A percentile compares a stretch with the other conserved stretches of the same genome.
Conservation (phyloP, 352 stramenopile species). For the Globisporangium takayamanum region DNA sequence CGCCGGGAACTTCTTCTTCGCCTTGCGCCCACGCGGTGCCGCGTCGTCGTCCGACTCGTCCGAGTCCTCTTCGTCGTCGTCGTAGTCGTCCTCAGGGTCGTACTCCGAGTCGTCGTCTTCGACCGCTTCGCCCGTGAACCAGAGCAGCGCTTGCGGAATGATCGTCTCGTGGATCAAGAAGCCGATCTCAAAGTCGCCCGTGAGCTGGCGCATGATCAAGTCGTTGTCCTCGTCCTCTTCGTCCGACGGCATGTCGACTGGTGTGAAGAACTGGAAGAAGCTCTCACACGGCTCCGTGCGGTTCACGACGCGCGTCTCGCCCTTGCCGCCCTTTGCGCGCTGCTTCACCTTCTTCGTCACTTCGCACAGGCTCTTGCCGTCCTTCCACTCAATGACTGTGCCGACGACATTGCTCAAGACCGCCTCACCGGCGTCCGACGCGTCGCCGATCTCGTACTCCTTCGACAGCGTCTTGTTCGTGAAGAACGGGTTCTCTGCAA, state of each 20-base stretch:
- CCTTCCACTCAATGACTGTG: slow-evolving; percentile 78
- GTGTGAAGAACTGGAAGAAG: slow-evolving; percentile 86
- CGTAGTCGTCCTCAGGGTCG: slow-evolving; percentile 63
- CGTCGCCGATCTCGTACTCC: slow-evolving; percentile 84
- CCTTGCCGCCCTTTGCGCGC: slow-evolving; percentile 70
- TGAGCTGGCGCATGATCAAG: slow-evolving; percentile 83
- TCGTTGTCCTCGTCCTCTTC: slow-evolving; percentile 81
- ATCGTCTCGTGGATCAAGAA: slow-evolving; percentile 87
- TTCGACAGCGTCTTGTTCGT: slow-evolving; percentile 71
- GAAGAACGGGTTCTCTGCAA: slow-evolving; percentile 76
- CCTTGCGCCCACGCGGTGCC: slow-evolving; percentile 24
- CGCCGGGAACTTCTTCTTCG: slow-evolving; percentile 76
- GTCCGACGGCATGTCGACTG: slow-evolving; percentile 80
- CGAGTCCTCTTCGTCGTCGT: slow-evolving; percentile 57
- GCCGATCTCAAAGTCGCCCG: slow-evolving; percentile 78
- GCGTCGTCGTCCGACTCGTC: slow-evolving; percentile 53
- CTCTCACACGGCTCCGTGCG: slow-evolving; percentile 79
- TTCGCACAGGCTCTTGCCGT: slow-evolving; percentile 78
- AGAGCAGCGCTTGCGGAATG: slow-evolving; percentile 80
- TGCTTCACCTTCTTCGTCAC: slow-evolving; percentile 87
- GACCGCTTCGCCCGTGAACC: slow-evolving; percentile 80
- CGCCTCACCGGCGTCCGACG: slow-evolving; percentile 69
- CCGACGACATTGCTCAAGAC: slow-evolving; percentile 73
- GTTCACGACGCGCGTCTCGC: slow-evolving; percentile 67
- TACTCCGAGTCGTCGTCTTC: slow-evolving; percentile 80